phyloP scores from a whole-genome alignment of 768 basidiomycete genomes.

The Suillus lakei region DNA sequence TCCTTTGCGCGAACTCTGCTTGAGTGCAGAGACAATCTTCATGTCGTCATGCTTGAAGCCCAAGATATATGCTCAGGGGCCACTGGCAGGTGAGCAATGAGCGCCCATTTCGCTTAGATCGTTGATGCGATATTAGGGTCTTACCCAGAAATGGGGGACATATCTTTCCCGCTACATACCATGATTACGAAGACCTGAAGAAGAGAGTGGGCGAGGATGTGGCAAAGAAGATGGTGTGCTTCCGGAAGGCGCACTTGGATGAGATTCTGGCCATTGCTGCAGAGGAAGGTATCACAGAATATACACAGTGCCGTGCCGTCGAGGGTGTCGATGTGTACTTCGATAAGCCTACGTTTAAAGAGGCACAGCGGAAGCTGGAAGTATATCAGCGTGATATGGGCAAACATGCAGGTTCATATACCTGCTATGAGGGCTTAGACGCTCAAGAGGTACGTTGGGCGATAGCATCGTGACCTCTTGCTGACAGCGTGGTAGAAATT shows the following conservation, averaged over 20 bases:
- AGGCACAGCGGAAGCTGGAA: constrained; percentile 48
- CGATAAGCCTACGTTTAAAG: constrained; percentile 33
- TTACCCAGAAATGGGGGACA: constrained; percentile 53
- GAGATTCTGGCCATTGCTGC: constrained; percentile 36
- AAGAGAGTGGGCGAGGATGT: constrained; percentile 39
- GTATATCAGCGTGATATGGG: constrained; percentile 57
- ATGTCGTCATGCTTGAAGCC: constrained; percentile 65
- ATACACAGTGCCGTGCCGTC: constrained; percentile 36
- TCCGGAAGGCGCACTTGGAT: constrained; percentile 44
- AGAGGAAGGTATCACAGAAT: constrained; percentile 27
- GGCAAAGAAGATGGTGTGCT: constrained; percentile 46
- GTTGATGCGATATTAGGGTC: neutral
- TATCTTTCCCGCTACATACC: constrained; percentile 51
- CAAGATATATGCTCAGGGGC: constrained; percentile 60
- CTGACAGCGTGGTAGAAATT: constrained; percentile 45
- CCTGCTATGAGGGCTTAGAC: constrained; percentile 34
- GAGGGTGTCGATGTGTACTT: constrained; percentile 41
- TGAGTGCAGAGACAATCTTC: constrained; percentile 23
- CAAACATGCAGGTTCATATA: constrained; percentile 41
- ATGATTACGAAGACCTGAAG: constrained; percentile 48
- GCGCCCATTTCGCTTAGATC: constrained; percentile 5
- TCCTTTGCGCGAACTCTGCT: constrained; percentile 48
- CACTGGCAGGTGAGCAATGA: constrained; percentile 47
- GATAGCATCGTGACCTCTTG: neutral
- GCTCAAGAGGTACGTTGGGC: constrained; percentile 38